A percentile compares a stretch with the other conserved stretches of the same genome.
phyloP scores from a whole-genome alignment of 371 early-diverging fungal genomes.

The Mortierella sp. region DNA sequence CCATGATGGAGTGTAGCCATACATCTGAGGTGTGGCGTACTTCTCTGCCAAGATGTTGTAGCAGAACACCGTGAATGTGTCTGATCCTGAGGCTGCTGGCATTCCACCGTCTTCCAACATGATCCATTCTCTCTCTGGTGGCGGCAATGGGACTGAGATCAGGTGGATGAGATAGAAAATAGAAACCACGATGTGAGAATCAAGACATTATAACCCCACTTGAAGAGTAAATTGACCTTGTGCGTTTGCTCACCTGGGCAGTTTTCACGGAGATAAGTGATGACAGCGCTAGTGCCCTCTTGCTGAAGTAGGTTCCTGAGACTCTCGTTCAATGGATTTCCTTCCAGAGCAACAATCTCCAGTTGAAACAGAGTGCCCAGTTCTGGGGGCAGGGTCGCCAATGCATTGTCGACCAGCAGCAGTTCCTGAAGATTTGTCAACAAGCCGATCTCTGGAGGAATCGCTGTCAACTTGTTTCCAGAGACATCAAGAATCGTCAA shows the following conservation, averaged over 20 bases:
- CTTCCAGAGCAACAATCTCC: slow-evolving; percentile 94
- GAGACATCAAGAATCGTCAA: slow-evolving; percentile 87
- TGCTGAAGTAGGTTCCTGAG: slow-evolving; percentile 83
- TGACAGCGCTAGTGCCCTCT: slow-evolving; percentile 88
- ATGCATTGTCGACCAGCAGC: slow-evolving; percentile 92
- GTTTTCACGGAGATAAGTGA: slow-evolving; percentile 93
- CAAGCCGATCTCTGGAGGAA: slow-evolving; percentile 95
- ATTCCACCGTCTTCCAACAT: slow-evolving; percentile 63
- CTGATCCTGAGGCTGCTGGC: slow-evolving; percentile 37
- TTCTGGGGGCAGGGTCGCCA: slow-evolving; percentile 91
- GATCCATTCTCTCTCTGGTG: slow-evolving; percentile 95
- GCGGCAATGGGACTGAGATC: slow-evolving; percentile 76
- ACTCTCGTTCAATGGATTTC: slow-evolving; percentile 95
- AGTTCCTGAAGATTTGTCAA: slow-evolving; percentile 87
- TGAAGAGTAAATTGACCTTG: no score
- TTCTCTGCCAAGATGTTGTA: slow-evolving; percentile 97
- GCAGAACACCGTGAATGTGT: slow-evolving; percentile 88
- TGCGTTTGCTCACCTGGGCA: slow-evolving; percentile 71
- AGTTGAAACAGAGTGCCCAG: slow-evolving; percentile 94
- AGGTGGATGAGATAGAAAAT: not conserved
- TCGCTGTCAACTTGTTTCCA: slow-evolving; percentile 86
- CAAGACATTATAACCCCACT: no score
- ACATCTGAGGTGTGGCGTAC: slow-evolving; percentile 89
- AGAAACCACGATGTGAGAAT: not conserved
- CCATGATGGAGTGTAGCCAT: slow-evolving; percentile 98